phyloP scores from a whole-genome alignment of 2,329 filamentous ascomycete genomes.

The Fusarium sp. region DNA sequence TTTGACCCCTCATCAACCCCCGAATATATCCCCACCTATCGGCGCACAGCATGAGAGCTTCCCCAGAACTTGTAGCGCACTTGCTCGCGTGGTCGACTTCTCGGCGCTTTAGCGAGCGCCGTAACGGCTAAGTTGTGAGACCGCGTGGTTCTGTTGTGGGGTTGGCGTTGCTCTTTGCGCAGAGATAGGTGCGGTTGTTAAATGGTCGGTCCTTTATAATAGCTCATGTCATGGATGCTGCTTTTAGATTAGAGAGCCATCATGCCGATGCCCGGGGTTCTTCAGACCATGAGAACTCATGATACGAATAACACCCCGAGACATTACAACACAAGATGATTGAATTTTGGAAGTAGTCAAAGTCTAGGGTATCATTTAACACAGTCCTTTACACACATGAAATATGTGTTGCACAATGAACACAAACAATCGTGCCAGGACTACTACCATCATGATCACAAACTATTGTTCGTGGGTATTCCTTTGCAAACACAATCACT shows the following conservation, averaged over 20 bases:
- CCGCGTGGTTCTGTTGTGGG: constrained; percentile 25
- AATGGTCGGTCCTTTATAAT: constrained; percentile 15
- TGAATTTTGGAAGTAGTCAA: not conserved
- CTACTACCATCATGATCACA: not conserved
- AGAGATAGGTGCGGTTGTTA: constrained; percentile 32
- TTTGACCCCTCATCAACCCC: constrained; percentile 29
- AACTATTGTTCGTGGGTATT: not conserved
- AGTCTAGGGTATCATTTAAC: not conserved
- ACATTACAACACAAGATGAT: not conserved
- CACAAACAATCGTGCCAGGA: not conserved
- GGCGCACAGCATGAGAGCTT: constrained; percentile 35
- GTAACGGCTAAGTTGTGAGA: constrained; percentile 8
- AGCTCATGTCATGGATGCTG: not conserved
- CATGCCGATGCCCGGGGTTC: not conserved
- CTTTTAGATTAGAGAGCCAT: not conserved
- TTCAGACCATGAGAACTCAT: constrained; percentile 11
- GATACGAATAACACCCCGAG: constrained; percentile 9
- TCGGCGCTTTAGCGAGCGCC: constrained; percentile 32
- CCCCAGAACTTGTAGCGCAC: constrained; percentile 21
- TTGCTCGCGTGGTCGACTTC: constrained; percentile 22
- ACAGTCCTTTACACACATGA: not conserved
- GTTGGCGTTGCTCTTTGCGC: constrained; percentile 6
- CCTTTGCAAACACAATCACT: not conserved
- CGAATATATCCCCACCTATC: constrained; percentile 48
- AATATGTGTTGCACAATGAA: not conserved